Conservation (phyloP, 2,329 filamentous ascomycete genomes). For the Cladosporium sp. region DNA sequence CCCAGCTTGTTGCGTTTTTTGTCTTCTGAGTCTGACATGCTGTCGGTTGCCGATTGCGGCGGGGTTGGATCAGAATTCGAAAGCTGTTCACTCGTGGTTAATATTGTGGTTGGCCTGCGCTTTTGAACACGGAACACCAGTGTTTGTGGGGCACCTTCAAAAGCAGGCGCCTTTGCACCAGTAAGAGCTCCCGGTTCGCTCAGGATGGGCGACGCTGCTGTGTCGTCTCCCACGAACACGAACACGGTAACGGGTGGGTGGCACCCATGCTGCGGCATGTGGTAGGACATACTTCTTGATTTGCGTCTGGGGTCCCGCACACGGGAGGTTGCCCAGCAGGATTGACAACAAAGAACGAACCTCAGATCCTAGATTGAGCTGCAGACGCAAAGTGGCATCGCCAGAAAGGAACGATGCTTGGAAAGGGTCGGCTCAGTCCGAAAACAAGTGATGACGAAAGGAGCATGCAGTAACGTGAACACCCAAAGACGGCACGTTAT, state of each 20-base stretch:
- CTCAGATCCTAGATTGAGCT: background rate
- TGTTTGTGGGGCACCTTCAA: conserved; percentile 14
- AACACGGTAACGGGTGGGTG: conserved; percentile 2
- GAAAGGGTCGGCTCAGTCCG: conserved; percentile 6
- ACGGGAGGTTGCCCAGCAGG: conserved; percentile 1
- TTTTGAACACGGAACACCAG: conserved; percentile 19
- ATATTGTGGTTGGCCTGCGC: conserved; percentile 39
- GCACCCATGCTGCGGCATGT: conserved; percentile 7
- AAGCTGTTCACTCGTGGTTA: conserved; percentile 42
- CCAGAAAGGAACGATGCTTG: background rate
- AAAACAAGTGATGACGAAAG: conserved; percentile 17
- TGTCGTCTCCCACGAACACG: conserved; percentile 6
- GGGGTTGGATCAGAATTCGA: conserved; percentile 46
- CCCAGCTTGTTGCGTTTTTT: conserved; percentile 87
- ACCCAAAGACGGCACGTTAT: conserved; percentile 15
- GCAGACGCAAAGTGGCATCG: conserved; percentile 7
- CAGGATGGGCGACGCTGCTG: background rate
- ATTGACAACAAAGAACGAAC: background rate
- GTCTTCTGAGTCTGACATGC: conserved; percentile 54
- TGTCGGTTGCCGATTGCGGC: conserved; percentile 46
- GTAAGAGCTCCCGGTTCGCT: conserved; percentile 5
- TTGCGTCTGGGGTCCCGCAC: conserved; percentile 12
- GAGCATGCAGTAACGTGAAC: conserved; percentile 10
- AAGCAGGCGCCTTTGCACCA: conserved; percentile 10
- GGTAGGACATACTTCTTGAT: conserved; percentile 19